Evolutionary conservation across 2,329 filamentous ascomycete genomes (phyloP).

Genomic region (Aspergillus thermomutatus): DNA sequence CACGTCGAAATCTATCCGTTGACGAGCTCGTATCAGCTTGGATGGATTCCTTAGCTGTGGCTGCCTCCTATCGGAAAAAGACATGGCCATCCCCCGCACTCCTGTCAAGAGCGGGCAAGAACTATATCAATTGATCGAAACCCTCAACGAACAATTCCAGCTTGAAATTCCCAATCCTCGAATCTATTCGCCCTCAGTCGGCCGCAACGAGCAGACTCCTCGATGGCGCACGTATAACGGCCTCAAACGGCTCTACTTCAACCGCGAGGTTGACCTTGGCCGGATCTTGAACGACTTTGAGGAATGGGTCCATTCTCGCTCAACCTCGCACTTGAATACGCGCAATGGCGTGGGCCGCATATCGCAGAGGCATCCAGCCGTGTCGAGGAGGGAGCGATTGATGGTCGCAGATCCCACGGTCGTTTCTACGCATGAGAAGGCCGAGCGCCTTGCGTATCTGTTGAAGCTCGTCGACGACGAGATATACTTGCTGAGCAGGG

Average conservation of each 20-base stretch:
- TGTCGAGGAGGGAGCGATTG: slow-evolving; percentile 10
- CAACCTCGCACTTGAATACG: neutral
- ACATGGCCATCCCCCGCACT: slow-evolving; percentile 17
- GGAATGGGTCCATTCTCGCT: slow-evolving; percentile 23
- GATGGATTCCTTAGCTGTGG: neutral
- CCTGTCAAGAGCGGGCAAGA: slow-evolving; percentile 22
- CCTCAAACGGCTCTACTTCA: slow-evolving; percentile 30
- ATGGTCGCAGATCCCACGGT: neutral
- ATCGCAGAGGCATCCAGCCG: slow-evolving; percentile 18
- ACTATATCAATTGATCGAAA: slow-evolving; percentile 26
- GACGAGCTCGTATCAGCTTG: neutral
- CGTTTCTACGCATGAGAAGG: slow-evolving; percentile 19
- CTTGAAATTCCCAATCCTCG: slow-evolving; percentile 31
- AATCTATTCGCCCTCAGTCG: slow-evolving; percentile 15
- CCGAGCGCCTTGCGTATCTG: slow-evolving; percentile 27
- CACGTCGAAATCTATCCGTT: neutral
- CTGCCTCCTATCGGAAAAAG: neutral
- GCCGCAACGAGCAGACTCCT: slow-evolving; percentile 11
- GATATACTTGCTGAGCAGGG: slow-evolving; percentile 25
- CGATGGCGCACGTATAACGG: slow-evolving; percentile 25
- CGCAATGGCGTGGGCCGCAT: slow-evolving; percentile 24
- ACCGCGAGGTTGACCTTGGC: slow-evolving; percentile 19
- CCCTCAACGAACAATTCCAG: slow-evolving; percentile 33
- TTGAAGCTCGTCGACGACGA: slow-evolving; percentile 30
- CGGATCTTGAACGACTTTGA: slow-evolving; percentile 28